Conservation (phyloP, 2,329 filamentous ascomycete species). For the Coniochaeta hoffmannii region DNA sequence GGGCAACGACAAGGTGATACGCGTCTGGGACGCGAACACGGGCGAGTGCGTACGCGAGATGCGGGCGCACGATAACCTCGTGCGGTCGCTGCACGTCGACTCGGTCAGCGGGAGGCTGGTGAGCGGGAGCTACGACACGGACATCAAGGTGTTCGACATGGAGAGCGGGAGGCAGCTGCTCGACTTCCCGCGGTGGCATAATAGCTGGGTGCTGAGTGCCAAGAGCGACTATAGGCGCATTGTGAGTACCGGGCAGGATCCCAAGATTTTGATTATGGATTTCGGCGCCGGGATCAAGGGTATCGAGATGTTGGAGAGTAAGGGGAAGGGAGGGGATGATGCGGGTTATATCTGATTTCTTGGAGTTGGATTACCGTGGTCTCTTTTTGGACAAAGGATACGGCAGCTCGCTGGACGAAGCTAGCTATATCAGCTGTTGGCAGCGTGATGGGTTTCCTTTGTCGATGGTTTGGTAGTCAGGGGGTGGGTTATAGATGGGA, state of each 20-base stretch:
- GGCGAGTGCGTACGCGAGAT: conserved; percentile 77
- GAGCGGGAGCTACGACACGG: conserved; percentile 89
- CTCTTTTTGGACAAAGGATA: not conserved
- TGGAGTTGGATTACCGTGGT: not conserved
- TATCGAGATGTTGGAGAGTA: conserved; percentile 48
- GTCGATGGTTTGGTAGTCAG: not conserved
- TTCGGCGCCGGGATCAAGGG: conserved; percentile 62
- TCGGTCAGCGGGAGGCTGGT: conserved; percentile 78
- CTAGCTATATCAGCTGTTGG: not conserved
- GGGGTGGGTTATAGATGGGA: not conserved
- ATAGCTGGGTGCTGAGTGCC: conserved; percentile 92
- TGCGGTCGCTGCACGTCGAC: conserved; percentile 87
- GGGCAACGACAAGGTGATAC: conserved; percentile 91
- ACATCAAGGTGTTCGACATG: conserved; percentile 91
- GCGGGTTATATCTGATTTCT: not conserved
- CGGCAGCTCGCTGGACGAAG: not conserved
- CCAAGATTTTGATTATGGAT: conserved; percentile 87
- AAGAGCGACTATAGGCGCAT: conserved; percentile 95
- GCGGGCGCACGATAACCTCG: conserved; percentile 75
- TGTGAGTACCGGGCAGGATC: conserved; percentile 90
- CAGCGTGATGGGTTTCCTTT: not conserved
- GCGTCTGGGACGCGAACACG: conserved; percentile 91
- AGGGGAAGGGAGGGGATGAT: not conserved
- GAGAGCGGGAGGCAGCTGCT: conserved; percentile 70
- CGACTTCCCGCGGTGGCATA: conserved; percentile 90